Base-by-base conservation (phyloP, 306 rosid genomes). In the Geum urbanum region DNA sequence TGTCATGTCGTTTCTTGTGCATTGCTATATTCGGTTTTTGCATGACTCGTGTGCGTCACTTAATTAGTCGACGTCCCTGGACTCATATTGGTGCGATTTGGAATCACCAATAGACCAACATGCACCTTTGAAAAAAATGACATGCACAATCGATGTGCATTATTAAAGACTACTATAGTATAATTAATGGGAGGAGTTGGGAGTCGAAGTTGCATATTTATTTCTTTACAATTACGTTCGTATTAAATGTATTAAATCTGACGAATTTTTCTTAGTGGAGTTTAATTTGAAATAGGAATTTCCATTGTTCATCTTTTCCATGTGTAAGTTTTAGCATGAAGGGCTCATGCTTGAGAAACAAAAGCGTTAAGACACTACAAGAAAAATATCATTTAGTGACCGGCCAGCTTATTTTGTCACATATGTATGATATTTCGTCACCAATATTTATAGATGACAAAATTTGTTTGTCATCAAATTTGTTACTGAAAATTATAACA, bases 1-100 rank as follows among this genome's bases (percentile, higher is more conserved):
- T 53, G 37, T 40, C 64, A 63, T 39, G 73, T 67, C 77, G 19
- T 49, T 49, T 41, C 66, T 56, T 40, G 74, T 51, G 77, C 58
- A 54, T 41, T 51, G 74, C 64, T 60, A 66, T 60, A 74, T 35
- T 37, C 57, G 66, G 63, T 35, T 11, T 13, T 5, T 7, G 56
- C 20, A 48, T 58, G 72, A 67, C 75, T 45, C 51, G 70, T 79
- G 74, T 13, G 18, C 3, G 49, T 11, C 45, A 48, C 22, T 8
- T 39, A n/a, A n/a, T n/a, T n/a, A n/a, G 40, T 16, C 44, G 5
- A 22, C 5, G 54, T 43, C 41, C 0, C 52, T 22, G 67, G 39
- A 32, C 19, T 43, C 24, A 57, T 7, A 57, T 24, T 59, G 65
- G 65, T 59, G 65, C 65, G 65, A 59, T 59, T 45, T 59, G 45